These are phyloP conservation scores for Annona squamosa DNA, from an alignment of 164 flowering plant genomes.

Conservation along the genomic window DNA sequence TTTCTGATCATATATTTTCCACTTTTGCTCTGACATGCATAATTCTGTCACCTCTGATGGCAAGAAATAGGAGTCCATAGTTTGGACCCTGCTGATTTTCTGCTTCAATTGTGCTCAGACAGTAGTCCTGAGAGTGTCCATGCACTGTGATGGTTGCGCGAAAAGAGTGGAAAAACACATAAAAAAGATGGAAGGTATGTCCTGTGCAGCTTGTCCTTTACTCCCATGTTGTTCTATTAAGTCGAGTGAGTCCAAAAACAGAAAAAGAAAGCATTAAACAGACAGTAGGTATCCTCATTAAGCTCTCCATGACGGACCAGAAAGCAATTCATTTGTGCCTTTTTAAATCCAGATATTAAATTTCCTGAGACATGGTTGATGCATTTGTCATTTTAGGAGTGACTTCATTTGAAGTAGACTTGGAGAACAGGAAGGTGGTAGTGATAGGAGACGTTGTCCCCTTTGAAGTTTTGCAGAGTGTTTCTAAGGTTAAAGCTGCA, in stretches of 20 bases:
- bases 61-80: background rate
- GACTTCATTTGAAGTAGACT: conserved; percentile 68
- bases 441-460: conserved; percentile 80
- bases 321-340: too few relatives aligned
- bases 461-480: conserved; percentile 77
- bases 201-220: background rate
- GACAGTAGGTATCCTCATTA: too few relatives aligned
- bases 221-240: too few relatives aligned
- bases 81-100: background rate
- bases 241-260: too few relatives aligned
- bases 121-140: conserved; percentile 81
- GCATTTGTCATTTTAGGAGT: conserved; percentile 49
- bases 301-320: too few relatives aligned
- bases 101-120: conserved; percentile 35
- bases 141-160: conserved; percentile 96
- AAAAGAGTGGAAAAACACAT: conserved; percentile 83
- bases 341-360: too few relatives aligned
- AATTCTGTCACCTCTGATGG: too few relatives aligned
- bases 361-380: too few relatives aligned
- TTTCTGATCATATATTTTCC: too few relatives aligned
- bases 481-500: conserved; percentile 72
- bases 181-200: conserved; percentile 80
- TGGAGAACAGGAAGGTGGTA: conserved; percentile 83
- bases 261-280: too few relatives aligned
- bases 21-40: too few relatives aligned